Evolutionary conservation across 2,329 filamentous ascomycete genomes (phyloP).

Genomic region (Diaporthe humulicola): DNA sequence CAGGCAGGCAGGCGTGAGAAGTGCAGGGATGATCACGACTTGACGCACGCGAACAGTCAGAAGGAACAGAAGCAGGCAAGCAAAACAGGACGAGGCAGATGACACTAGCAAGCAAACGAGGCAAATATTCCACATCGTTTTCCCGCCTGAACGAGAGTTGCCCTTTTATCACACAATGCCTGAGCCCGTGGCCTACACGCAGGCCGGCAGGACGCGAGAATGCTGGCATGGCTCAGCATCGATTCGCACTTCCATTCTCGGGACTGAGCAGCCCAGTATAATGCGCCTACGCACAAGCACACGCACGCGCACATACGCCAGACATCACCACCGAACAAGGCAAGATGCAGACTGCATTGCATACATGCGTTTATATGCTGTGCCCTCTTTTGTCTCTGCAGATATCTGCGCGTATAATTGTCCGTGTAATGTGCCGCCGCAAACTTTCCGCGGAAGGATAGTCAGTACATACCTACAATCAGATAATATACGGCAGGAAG

Average conservation of each 20-base stretch:
- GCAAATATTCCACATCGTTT: background rate
- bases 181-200: background rate
- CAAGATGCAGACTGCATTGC: background rate
- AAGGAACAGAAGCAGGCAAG: slow-evolving; percentile 24
- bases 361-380: background rate
- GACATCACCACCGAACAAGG: background rate
- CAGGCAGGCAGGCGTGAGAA: background rate
- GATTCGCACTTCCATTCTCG: background rate
- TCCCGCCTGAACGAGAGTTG: background rate
- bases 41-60: slow-evolving; percentile 12
- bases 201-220: background rate
- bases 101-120: slow-evolving; percentile 24
- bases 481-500: background rate
- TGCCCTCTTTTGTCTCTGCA: background rate
- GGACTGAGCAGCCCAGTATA: background rate
- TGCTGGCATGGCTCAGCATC: background rate
- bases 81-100: slow-evolving; percentile 16
- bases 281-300: background rate
- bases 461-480: background rate
- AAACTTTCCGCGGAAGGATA: background rate
- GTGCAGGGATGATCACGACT: slow-evolving; percentile 6
- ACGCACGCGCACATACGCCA: background rate
- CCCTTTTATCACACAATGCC: background rate
- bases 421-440: background rate
- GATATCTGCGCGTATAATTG: background rate